Evolutionary conservation across 106 monocot species (phyloP).

Genomic region (Dendrobium officinale): DNA sequence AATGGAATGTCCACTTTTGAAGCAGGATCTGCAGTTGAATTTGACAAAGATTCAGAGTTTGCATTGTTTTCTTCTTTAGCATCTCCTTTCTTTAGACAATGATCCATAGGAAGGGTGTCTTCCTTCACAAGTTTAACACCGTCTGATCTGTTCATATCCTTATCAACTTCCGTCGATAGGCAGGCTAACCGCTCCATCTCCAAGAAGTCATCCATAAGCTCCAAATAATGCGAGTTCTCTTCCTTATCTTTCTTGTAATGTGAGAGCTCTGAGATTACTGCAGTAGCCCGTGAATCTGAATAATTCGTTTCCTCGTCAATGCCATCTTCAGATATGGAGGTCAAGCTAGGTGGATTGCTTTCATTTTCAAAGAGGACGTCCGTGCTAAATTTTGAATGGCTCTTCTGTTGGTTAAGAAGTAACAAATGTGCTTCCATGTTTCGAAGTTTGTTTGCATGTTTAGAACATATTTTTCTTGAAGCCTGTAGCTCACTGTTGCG

Average conservation of each 20-base stretch:
- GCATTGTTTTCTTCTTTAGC: conserved; percentile 6
- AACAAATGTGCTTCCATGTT: conserved; percentile 46
- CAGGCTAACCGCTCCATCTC: conserved; percentile 51
- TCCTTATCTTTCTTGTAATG: conserved; percentile 27
- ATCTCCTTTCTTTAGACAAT: background rate
- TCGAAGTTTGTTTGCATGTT: conserved; percentile 56
- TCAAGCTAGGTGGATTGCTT: conserved; percentile 61
- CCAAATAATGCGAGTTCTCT: conserved; percentile 17
- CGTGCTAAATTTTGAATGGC: conserved; percentile 23
- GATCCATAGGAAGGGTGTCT: conserved; percentile 1
- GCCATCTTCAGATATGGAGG: conserved; percentile 83
- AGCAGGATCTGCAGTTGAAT: background rate
- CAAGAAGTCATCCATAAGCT: conserved; percentile 49
- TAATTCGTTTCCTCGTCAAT: conserved; percentile 67
- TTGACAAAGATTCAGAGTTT: background rate
- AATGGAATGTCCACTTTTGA: conserved; percentile 6
- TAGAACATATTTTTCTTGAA: conserved; percentile 71
- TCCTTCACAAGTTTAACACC: background rate
- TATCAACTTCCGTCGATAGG: conserved; percentile 30
- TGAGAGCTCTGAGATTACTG: conserved; percentile 49
- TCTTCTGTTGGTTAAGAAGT: conserved; percentile 27
- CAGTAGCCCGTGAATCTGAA: conserved; percentile 52
- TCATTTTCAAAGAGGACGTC: conserved; percentile 42
- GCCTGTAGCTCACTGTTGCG: conserved; percentile 72
- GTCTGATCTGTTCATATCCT: background rate